A percentile compares a stretch with the other conserved stretches of the same genome.
Evolutionary conservation across 768 basidiomycete species (phyloP).

Genomic region (Boletellus ananiceps): DNA sequence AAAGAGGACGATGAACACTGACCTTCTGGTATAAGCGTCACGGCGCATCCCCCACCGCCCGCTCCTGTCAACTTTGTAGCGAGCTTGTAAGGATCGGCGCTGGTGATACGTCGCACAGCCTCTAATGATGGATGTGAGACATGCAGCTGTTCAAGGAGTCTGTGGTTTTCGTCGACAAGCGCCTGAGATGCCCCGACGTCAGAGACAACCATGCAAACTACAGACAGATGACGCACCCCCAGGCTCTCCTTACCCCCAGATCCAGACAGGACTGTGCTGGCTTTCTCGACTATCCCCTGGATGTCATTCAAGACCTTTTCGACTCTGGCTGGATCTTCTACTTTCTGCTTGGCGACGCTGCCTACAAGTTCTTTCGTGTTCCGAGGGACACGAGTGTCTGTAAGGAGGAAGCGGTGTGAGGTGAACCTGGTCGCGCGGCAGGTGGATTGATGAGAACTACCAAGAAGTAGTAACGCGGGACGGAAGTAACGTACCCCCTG

Average conservation of each 20-base stretch:
- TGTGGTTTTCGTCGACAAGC: slow-evolving; percentile 87
- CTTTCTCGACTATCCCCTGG: slow-evolving; percentile 82
- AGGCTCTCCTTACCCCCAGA: slow-evolving; percentile 11
- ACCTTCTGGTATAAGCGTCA: slow-evolving; percentile 94
- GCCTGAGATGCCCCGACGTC: slow-evolving; percentile 39
- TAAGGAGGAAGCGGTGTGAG: slow-evolving; percentile 83
- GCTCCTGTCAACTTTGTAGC: slow-evolving; percentile 97
- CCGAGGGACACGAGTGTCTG: slow-evolving; percentile 88
- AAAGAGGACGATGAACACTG: slow-evolving; percentile 22
- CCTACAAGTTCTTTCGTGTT: slow-evolving; percentile 95
- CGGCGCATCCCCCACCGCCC: slow-evolving; percentile 97
- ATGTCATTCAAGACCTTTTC: slow-evolving; percentile 74
- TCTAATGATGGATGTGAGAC: slow-evolving; percentile 92
- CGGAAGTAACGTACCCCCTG: slow-evolving; percentile 58
- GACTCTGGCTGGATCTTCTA: slow-evolving; percentile 81
- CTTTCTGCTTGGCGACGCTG: slow-evolving; percentile 72
- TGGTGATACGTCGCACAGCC: slow-evolving; percentile 67
- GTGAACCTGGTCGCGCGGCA: slow-evolving; percentile 60
- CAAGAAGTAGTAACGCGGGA: not conserved
- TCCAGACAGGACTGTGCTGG: slow-evolving; percentile 68
- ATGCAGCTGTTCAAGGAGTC: slow-evolving; percentile 74
- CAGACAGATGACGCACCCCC: slow-evolving; percentile 48
- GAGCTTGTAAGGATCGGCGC: slow-evolving; percentile 57
- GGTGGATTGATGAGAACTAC: slow-evolving; percentile 5
- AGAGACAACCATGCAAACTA: not conserved